Conservation (phyloP, 768 basidiomycete genomes). For the Suillus placidus region DNA sequence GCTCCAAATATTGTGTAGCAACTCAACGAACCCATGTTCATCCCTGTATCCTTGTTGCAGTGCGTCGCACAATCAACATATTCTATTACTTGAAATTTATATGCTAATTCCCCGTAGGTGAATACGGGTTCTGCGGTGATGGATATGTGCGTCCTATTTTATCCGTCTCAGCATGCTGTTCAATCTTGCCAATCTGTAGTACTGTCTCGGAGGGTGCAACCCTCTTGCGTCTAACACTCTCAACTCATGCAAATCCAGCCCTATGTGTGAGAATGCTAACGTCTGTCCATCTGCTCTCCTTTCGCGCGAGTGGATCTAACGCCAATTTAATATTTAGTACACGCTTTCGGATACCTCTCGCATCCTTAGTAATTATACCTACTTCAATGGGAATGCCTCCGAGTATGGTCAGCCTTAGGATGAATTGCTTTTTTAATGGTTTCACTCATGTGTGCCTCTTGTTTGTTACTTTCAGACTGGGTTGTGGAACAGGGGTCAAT, state of each 20-base stretch:
- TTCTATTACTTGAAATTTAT: constrained; percentile 1
- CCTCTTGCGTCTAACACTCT: constrained; percentile 67
- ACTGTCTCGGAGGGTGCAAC: constrained; percentile 87
- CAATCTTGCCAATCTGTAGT: constrained; percentile 42
- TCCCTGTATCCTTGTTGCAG: constrained; percentile 47
- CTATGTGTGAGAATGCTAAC: constrained; percentile 66
- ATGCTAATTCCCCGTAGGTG: constrained; percentile 34
- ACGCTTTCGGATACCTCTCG: constrained; percentile 67
- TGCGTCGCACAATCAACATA: constrained; percentile 26
- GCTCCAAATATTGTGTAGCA: constrained; percentile 29
- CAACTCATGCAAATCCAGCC: constrained; percentile 69
- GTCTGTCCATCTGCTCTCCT: constrained; percentile 38
- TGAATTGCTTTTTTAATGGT: neutral
- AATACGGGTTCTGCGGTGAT: constrained; percentile 57
- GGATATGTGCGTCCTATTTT: constrained; percentile 36
- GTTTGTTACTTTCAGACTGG: constrained; percentile 53
- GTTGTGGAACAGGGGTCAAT: constrained; percentile 68
- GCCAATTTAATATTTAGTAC: constrained; percentile 54
- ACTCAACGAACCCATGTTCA: constrained; percentile 39
- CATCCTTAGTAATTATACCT: constrained; percentile 64
- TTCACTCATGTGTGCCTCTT: constrained; percentile 3
- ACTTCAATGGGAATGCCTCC: constrained; percentile 75
- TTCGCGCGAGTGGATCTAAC: neutral
- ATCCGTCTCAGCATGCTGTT: neutral
- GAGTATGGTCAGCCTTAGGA: constrained; percentile 51